Conservation (phyloP, 371 early-diverging fungal species). For the Zancudomyces culisetae region DNA sequence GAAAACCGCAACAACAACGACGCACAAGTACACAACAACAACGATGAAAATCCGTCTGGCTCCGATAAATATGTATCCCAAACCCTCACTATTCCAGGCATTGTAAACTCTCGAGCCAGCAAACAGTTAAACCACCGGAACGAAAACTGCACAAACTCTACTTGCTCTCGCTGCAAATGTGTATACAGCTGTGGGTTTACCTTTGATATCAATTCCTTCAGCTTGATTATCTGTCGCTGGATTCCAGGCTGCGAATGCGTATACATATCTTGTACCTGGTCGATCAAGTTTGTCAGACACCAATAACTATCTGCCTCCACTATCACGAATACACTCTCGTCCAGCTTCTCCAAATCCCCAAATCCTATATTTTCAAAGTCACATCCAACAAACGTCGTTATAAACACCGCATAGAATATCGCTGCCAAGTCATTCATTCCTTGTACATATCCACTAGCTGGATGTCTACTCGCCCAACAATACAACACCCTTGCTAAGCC, state of each 20-base stretch:
- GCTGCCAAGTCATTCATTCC: slow-evolving; percentile 97
- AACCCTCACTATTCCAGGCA: slow-evolving; percentile 76
- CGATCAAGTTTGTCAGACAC: slow-evolving; percentile 85
- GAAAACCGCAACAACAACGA: slow-evolving; percentile 90
- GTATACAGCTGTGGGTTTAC: slow-evolving; percentile 53
- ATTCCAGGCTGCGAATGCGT: slow-evolving; percentile 94
- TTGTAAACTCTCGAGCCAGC: slow-evolving; percentile 84
- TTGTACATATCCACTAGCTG: slow-evolving; percentile 97
- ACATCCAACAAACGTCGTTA: slow-evolving; percentile 27
- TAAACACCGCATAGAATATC: slow-evolving; percentile 84
- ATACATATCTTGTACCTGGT: slow-evolving; percentile 96
- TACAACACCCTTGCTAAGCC: slow-evolving; percentile 82
- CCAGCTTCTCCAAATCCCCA: background rate
- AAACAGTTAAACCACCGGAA: slow-evolving; percentile 99
- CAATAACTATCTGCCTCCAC: slow-evolving; percentile 92
- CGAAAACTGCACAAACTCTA: slow-evolving; percentile 95
- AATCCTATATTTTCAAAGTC: background rate
- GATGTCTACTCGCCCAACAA: slow-evolving; percentile 93
- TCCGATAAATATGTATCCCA: slow-evolving; percentile 91
- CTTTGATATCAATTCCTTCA: slow-evolving; percentile 75
- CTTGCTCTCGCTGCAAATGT: slow-evolving; percentile 67
- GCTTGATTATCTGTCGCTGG: slow-evolving; percentile 62
- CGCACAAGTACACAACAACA: slow-evolving; percentile 93
- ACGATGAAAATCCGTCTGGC: slow-evolving; percentile 56
- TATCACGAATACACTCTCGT: slow-evolving; percentile 31